Evolutionary conservation across 2,329 filamentous ascomycete genomes (phyloP).

Genomic region (Colletotrichum tabaci): DNA sequence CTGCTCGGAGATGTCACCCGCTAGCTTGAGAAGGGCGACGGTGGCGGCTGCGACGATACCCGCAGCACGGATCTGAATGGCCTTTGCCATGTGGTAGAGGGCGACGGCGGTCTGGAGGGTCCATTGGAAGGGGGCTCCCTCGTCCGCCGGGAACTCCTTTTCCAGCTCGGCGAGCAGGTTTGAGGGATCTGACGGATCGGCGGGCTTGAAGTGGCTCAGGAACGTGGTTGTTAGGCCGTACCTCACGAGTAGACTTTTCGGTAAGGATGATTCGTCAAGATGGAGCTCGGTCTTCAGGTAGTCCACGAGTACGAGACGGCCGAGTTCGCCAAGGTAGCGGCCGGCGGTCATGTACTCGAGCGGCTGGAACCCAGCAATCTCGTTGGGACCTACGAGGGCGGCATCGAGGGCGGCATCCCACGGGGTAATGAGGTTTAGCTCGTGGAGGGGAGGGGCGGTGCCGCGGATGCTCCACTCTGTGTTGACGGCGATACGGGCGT

Average conservation of each 20-base stretch:
- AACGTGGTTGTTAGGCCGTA: constrained; percentile 81
- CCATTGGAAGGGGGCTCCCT: constrained; percentile 69
- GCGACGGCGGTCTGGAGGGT: constrained; percentile 70
- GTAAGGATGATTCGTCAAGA: constrained; percentile 63
- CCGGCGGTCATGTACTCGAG: constrained; percentile 89
- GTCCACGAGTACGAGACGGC: constrained; percentile 78
- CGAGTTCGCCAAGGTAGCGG: constrained; percentile 83
- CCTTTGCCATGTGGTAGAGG: constrained; percentile 77
- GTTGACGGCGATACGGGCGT: constrained; percentile 82
- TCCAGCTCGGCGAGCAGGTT: constrained; percentile 64
- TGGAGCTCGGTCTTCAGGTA: constrained; percentile 66
- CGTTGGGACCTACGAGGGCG: constrained; percentile 76
- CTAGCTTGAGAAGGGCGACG: constrained; percentile 77
- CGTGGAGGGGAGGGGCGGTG: constrained; percentile 76
- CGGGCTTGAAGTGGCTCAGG: constrained; percentile 77
- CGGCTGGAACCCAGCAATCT: constrained; percentile 83
- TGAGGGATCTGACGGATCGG: constrained; percentile 50
- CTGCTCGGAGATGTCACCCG: constrained; percentile 71
- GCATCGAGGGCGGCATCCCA: constrained; percentile 81
- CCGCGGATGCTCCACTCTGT: constrained; percentile 89
- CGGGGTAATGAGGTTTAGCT: constrained; percentile 74
- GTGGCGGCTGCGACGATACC: constrained; percentile 82
- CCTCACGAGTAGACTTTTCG: constrained; percentile 66
- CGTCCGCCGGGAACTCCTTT: constrained; percentile 65
- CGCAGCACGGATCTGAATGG: constrained; percentile 80